phyloP scores from a whole-genome alignment of 768 basidiomycete species.

The Tulasnella sp. region DNA sequence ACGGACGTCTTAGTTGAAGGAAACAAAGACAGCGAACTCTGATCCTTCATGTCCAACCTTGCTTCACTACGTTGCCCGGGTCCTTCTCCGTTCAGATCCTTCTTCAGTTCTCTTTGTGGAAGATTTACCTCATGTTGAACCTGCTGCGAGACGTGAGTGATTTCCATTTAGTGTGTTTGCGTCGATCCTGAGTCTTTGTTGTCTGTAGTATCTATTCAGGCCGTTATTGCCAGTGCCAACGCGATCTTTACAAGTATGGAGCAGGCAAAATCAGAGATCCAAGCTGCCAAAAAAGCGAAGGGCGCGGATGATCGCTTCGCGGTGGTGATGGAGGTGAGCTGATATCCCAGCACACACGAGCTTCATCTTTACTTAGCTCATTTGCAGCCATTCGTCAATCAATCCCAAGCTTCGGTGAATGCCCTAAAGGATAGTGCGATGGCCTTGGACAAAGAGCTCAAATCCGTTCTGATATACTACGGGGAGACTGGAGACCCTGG shows the following conservation, averaged over 20 bases:
- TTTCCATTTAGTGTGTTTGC: neutral
- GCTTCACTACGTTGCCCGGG: conserved; percentile 78
- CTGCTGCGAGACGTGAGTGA: conserved; percentile 62
- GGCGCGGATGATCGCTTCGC: conserved; percentile 46
- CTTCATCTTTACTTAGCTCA: conserved; percentile 23
- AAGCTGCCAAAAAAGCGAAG: conserved; percentile 28
- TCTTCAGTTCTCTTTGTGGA: conserved; percentile 59
- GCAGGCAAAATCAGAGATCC: conserved; percentile 48
- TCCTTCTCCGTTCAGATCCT: conserved; percentile 57
- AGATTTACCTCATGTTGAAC: conserved; percentile 69
- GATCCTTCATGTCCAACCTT: conserved; percentile 69
- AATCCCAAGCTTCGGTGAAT: conserved; percentile 44
- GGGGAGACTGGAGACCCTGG: conserved; percentile 60
- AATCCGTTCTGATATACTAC: conserved; percentile 53
- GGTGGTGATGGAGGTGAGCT: conserved; percentile 53
- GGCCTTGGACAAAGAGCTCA: conserved; percentile 49
- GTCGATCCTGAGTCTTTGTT: neutral
- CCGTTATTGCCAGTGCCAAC: conserved; percentile 47
- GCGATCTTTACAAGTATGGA: conserved; percentile 44
- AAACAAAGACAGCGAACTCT: conserved; percentile 49
- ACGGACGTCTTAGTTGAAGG: no score
- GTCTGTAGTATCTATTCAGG: conserved; percentile 58
- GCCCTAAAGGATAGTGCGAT: conserved; percentile 51
- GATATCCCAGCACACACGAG: neutral
- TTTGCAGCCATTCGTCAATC: conserved; percentile 38